phyloP scores from a whole-genome alignment of 306 rosid species.

The Fragaria iinumae region DNA sequence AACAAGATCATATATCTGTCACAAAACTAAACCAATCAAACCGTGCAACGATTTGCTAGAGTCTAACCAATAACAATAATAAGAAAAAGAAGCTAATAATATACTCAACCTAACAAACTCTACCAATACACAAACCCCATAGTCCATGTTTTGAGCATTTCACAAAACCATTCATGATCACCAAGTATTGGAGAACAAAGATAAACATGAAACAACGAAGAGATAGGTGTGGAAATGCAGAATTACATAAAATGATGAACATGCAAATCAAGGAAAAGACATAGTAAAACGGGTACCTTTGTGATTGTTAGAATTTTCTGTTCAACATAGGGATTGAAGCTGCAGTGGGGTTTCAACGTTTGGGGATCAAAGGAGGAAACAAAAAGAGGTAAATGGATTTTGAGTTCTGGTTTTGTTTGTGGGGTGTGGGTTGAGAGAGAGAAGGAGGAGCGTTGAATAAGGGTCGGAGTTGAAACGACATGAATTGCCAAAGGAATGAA shows the following conservation, averaged over 20 bases:
- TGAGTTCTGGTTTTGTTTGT: slow-evolving; percentile 45
- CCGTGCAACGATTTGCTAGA: slow-evolving; percentile 14
- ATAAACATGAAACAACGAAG: neutral
- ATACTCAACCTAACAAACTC: neutral
- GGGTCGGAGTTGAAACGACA: slow-evolving; percentile 49
- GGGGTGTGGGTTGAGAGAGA: slow-evolving; percentile 30
- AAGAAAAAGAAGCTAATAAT: neutral
- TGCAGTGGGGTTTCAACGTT: slow-evolving; percentile 25
- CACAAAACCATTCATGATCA: slow-evolving; percentile 3
- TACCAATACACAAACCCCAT: neutral
- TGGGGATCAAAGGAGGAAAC: slow-evolving; percentile 30
- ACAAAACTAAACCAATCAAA: slow-evolving; percentile 8
- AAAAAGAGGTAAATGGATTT: slow-evolving; percentile 40
- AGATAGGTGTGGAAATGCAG: neutral
- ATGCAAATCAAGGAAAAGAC: neutral
- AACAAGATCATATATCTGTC: neutral
- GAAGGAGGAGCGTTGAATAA: slow-evolving; percentile 38
- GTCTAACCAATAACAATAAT: neutral
- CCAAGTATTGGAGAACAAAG: neutral
- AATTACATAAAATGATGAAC: neutral
- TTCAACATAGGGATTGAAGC: slow-evolving; percentile 21
- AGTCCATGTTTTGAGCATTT: neutral
- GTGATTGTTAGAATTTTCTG: slow-evolving; percentile 12
- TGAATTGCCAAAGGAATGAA: slow-evolving; percentile 20
- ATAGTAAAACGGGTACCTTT: slow-evolving; percentile 39